phyloP scores from a whole-genome alignment of 2,329 filamentous ascomycete species.

The Knoxdaviesia capensis region DNA sequence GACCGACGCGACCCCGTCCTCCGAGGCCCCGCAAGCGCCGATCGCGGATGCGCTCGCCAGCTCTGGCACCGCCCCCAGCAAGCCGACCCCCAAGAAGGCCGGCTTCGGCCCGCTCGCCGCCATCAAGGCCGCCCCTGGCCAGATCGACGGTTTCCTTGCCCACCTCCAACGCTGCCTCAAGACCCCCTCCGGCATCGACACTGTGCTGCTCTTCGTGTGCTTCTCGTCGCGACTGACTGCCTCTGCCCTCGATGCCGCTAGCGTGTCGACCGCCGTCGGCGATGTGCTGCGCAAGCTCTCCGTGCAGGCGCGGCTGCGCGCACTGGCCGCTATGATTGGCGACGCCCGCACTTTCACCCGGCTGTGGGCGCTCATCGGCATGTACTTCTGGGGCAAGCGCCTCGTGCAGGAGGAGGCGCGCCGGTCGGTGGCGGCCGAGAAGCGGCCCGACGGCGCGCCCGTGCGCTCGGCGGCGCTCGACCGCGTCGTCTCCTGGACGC shows the following conservation, averaged over 20 bases:
- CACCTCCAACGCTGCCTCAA: conserved; percentile 43
- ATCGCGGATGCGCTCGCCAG: too few relatives aligned
- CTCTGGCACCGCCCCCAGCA: too few relatives aligned
- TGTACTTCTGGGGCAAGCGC: conserved; percentile 46
- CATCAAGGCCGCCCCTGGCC: conserved; percentile 13
- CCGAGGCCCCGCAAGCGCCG: too few relatives aligned
- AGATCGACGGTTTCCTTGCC: conserved; percentile 30
- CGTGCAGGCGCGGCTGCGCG: conserved; percentile 25
- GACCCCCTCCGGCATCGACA: conserved; percentile 49
- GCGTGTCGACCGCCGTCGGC: conserved; percentile 22
- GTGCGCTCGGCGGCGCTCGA: conserved; percentile 20
- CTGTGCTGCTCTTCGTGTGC: conserved; percentile 45
- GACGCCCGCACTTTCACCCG: conserved; percentile 56
- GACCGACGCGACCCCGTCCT: too few relatives aligned
- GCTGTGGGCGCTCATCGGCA: conserved; percentile 56
- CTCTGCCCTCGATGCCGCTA: conserved; percentile 29
- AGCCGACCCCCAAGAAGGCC: too few relatives aligned
- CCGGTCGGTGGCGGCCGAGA: conserved; percentile 7
- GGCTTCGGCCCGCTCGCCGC: conserved; percentile 2
- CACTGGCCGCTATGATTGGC: conserved; percentile 42
- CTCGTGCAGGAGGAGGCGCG: conserved; percentile 15
- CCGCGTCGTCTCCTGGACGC: conserved; percentile 37
- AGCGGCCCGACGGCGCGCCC: conserved; percentile 10
- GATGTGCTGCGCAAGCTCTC: conserved; percentile 3
- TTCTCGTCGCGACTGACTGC: conserved; percentile 42